These are phyloP conservation scores for Picea glauca DNA, from an alignment of 75 land plant genomes.

Conservation along the genomic window DNA sequence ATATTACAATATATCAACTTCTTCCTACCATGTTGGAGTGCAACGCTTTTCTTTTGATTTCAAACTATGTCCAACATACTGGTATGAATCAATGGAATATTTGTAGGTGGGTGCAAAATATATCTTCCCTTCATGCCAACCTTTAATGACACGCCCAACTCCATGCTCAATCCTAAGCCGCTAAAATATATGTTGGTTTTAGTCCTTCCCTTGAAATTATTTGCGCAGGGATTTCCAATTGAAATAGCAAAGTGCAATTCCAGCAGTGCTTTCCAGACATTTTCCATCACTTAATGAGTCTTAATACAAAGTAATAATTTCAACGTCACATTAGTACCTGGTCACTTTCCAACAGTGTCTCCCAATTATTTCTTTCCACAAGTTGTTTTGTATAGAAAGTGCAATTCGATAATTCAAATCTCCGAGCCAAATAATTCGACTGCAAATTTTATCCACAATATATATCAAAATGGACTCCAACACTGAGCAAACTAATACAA, in stretches of 20 bases:
- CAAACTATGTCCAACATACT: constrained; percentile 50
- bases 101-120: constrained; percentile 82
- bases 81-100: constrained; percentile 56
- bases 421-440: constrained; percentile 92
- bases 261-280: background rate
- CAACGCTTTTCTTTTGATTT: constrained; percentile 61
- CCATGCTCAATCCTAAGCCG: constrained; percentile 79
- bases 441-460: constrained; percentile 15
- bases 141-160: constrained; percentile 67
- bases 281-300: background rate
- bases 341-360: constrained; percentile 66
- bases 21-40: constrained; percentile 75
- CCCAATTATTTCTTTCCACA: constrained; percentile 78
- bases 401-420: constrained; percentile 91
- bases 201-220: background rate
- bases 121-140: constrained; percentile 83
- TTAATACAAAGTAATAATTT: background rate
- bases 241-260: background rate
- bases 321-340: constrained; percentile 39
- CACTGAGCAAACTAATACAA: background rate
- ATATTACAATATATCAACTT: background rate
- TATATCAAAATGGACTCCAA: background rate
- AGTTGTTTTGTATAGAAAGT: constrained; percentile 60
- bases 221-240: background rate
- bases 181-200: constrained; percentile 1